Evolutionary conservation across 225 moss, liverwort and hornwort genomes (phyloP).

Genomic region (Marchantia paleacea): DNA sequence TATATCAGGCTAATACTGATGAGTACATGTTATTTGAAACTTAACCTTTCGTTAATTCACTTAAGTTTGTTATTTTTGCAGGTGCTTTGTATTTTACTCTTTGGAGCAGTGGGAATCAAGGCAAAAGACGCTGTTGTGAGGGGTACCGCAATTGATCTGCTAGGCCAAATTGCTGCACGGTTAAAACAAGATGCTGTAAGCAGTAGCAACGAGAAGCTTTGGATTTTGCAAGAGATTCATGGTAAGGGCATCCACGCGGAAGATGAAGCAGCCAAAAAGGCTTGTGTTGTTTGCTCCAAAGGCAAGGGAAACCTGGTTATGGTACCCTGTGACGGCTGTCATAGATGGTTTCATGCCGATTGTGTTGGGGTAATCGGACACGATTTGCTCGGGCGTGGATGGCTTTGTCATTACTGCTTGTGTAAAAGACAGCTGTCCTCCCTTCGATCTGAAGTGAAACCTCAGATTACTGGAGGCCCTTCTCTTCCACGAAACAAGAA

Average conservation of each 20-base stretch:
- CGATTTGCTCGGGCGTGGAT: constrained; percentile 70
- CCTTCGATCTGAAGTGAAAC: constrained; percentile 52
- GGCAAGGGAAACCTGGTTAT: constrained; percentile 63
- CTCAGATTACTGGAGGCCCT: constrained; percentile 55
- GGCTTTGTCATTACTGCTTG: constrained; percentile 91
- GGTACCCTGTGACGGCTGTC: constrained; percentile 76
- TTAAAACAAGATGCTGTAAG: constrained; percentile 83
- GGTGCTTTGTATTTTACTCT: constrained; percentile 85
- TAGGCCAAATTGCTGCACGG: constrained; percentile 89
- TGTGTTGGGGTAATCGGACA: constrained; percentile 86
- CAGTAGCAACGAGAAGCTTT: constrained; percentile 69
- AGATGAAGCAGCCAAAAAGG: constrained; percentile 45
- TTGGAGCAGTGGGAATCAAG: constrained; percentile 74
- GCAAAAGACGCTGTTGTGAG: constrained; percentile 80
- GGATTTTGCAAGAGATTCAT: constrained; percentile 79
- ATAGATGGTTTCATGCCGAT: constrained; percentile 81
- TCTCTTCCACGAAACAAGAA: constrained; percentile 41
- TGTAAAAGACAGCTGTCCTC: constrained; percentile 73
- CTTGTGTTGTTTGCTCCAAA: constrained; percentile 68
- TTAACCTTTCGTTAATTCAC: not conserved
- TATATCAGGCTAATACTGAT: not conserved
- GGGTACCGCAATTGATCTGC: constrained; percentile 81
- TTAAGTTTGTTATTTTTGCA: constrained; percentile 20
- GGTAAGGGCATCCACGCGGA: constrained; percentile 41
- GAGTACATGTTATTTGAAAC: too few species aligned